These are phyloP conservation scores for Venturia asperata DNA, from an alignment of 2,329 filamentous ascomycete species.

Conservation along the genomic window DNA sequence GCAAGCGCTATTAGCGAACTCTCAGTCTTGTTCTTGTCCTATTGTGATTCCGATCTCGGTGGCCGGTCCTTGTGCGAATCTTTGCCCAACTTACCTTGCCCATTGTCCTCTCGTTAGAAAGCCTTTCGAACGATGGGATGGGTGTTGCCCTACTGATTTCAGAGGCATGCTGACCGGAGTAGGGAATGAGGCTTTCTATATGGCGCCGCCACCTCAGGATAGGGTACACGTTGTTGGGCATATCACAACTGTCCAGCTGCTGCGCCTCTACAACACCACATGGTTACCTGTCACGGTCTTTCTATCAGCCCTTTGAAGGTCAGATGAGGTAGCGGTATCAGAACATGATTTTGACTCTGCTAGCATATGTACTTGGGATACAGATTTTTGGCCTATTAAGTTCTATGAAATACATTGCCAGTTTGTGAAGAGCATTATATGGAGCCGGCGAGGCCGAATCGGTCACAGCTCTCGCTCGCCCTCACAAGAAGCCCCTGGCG, in stretches of 20 bases:
- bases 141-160: not conserved
- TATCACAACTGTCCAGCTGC: not conserved
- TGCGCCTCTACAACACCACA: conserved; percentile 6
- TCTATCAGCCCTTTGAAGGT: not conserved
- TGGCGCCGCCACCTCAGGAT: not conserved
- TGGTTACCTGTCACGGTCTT: not conserved
- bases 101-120: not conserved
- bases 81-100: not conserved
- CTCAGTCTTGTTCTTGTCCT: not conserved
- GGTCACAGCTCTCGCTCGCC: not conserved
- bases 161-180: not conserved
- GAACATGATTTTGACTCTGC: not conserved
- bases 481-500: not conserved
- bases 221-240: not conserved
- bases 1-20: not conserved
- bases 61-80: not conserved
- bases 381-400: not conserved
- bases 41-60: not conserved
- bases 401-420: not conserved
- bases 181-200: not conserved
- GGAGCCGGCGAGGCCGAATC: not conserved
- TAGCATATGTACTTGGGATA: too few species aligned
- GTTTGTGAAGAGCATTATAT: not conserved
- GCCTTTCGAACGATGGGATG: not conserved
- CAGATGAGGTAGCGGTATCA: not conserved